Conservation (phyloP, 169 alveolate genomes). For the Plasmodium vivax region DNA sequence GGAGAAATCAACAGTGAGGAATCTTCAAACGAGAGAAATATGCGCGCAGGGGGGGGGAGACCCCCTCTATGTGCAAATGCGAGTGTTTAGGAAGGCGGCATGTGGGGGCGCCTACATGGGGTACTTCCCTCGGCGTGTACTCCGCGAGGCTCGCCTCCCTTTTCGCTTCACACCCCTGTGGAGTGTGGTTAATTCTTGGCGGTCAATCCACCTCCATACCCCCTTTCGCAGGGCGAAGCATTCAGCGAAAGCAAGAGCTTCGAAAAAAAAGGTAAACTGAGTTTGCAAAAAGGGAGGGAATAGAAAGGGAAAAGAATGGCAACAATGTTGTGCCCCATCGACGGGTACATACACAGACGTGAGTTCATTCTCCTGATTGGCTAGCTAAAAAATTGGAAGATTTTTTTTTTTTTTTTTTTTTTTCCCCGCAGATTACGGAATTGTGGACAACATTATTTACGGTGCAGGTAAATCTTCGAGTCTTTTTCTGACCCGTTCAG, state of each 20-base stretch:
- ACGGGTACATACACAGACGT: not conserved
- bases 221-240: conserved; percentile 24
- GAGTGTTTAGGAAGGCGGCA: not conserved
- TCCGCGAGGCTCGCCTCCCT: not conserved
- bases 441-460: conserved; percentile 45
- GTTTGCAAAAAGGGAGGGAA: not conserved
- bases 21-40: not conserved
- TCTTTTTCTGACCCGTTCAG: not conserved
- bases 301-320: not conserved
- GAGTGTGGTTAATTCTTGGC: not conserved
- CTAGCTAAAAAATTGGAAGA: not conserved
- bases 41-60: not conserved
- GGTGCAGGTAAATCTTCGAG: conserved; percentile 47
- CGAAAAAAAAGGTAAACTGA: conserved; percentile 29
- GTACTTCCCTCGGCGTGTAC: not conserved
- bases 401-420: not conserved
- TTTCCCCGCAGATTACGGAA: conserved; percentile 18
- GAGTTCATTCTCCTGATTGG: not conserved
- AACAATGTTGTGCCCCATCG: not conserved
- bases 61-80: not conserved
- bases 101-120: not conserved
- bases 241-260: conserved; percentile 23
- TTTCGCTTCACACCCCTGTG: not conserved
- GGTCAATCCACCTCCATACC: not conserved
- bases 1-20: not conserved